Conservation (phyloP, 441 rosid genomes). For the Gossypium davidsonii region DNA sequence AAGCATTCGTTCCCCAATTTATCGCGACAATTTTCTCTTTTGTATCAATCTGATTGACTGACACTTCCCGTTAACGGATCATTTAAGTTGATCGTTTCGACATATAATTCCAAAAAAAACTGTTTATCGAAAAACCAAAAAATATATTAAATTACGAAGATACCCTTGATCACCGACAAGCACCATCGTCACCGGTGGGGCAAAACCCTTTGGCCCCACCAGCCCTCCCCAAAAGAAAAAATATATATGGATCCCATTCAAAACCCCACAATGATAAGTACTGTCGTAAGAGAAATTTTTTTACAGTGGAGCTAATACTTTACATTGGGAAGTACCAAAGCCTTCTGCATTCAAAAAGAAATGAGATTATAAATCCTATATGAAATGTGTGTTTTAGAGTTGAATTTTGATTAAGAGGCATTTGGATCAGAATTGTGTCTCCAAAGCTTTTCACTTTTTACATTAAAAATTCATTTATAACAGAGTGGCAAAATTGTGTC, state of each 20-base stretch:
- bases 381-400: background rate
- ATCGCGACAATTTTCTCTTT: background rate
- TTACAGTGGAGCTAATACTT: background rate
- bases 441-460: background rate
- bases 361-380: background rate
- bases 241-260: background rate
- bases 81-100: background rate
- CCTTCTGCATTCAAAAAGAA: background rate
- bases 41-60: background rate
- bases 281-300: background rate
- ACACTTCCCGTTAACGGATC: background rate
- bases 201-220: conserved; percentile 11
- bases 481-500: conserved; percentile 15
- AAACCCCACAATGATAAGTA: background rate
- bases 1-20: background rate
- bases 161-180: conserved; percentile 3
- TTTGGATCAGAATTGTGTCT: background rate
- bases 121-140: background rate
- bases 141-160: background rate
- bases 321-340: background rate
- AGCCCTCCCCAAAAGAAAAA: background rate
- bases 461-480: background rate
- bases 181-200: conserved; percentile 16
- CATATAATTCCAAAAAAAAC: background rate
- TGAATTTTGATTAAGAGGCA: conserved; percentile 1